Conservation (phyloP, 1,284 basidiomycete genomes). For the Tausonia pullulans region DNA sequence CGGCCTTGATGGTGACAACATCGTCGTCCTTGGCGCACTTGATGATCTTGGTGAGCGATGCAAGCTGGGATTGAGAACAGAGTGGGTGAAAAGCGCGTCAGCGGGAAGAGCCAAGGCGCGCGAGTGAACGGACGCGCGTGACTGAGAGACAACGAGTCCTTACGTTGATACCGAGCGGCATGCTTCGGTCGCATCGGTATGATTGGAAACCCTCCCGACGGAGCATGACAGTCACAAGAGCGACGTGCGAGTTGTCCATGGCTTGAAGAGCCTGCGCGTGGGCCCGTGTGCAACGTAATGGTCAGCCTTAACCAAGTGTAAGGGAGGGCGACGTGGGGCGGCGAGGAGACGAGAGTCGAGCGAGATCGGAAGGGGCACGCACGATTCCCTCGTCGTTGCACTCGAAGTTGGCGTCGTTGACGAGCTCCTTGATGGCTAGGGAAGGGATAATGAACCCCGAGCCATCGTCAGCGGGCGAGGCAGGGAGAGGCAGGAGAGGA, state of each 20-base stretch:
- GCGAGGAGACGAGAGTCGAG: background rate
- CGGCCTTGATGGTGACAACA: slow-evolving; percentile 78
- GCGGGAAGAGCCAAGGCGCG: too few relatives aligned
- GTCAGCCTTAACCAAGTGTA: background rate
- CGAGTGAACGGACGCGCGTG: too few relatives aligned
- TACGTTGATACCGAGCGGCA: slow-evolving; percentile 80
- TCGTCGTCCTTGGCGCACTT: slow-evolving; percentile 98
- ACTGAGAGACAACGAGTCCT: slow-evolving; percentile 17
- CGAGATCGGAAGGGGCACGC: slow-evolving; percentile 31
- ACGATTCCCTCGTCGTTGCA: slow-evolving; percentile 93
- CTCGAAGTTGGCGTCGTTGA: slow-evolving; percentile 96
- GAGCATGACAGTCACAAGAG: slow-evolving; percentile 77
- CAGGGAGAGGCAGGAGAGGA: background rate
- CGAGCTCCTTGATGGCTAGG: slow-evolving; percentile 90
- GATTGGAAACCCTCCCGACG: slow-evolving; percentile 66
- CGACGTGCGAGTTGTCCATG: slow-evolving; percentile 99
- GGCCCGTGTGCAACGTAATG: background rate
- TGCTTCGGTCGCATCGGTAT: slow-evolving; percentile 91
- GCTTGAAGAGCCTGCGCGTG: slow-evolving; percentile 66
- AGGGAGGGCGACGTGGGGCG: background rate
- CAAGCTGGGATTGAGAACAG: slow-evolving; percentile 40
- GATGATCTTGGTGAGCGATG: slow-evolving; percentile 85
- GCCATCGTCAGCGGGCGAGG: background rate
- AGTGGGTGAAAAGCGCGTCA: background rate
- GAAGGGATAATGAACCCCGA: background rate